Evolutionary conservation across 2,329 filamentous ascomycete species (phyloP).

Genomic region (Aspergillus felis): DNA sequence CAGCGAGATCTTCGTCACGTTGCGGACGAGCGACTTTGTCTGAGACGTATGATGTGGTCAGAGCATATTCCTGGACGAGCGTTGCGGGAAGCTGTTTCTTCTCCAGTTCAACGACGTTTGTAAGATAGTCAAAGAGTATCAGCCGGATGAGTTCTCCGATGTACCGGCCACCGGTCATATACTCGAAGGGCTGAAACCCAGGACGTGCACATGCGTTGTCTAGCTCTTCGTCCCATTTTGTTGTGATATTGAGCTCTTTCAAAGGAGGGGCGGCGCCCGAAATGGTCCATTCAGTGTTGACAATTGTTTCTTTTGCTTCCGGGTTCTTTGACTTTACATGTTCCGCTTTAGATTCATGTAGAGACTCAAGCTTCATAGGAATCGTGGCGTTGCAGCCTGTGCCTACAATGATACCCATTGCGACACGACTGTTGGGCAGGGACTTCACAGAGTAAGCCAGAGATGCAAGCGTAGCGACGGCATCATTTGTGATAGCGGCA

Average conservation of each 20-base stretch:
- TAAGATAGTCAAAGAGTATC: slow-evolving; percentile 64
- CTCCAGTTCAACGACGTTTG: slow-evolving; percentile 38
- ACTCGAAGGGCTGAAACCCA: slow-evolving; percentile 78
- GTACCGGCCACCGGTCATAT: slow-evolving; percentile 77
- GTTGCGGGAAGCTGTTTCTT: slow-evolving; percentile 49
- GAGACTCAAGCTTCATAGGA: slow-evolving; percentile 59
- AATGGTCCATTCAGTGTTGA: slow-evolving; percentile 84
- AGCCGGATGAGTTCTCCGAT: slow-evolving; percentile 72
- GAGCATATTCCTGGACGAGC: slow-evolving; percentile 56
- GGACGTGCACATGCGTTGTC: slow-evolving; percentile 65
- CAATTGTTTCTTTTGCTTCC: slow-evolving; percentile 62
- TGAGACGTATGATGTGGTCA: slow-evolving; percentile 70
- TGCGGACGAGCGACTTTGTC: slow-evolving; percentile 58
- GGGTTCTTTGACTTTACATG: slow-evolving; percentile 46
- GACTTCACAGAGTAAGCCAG: slow-evolving; percentile 69
- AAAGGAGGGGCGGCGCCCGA: slow-evolving; percentile 69
- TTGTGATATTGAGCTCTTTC: slow-evolving; percentile 57
- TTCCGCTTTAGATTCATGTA: slow-evolving; percentile 61
- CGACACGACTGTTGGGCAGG: slow-evolving; percentile 58
- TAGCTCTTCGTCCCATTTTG: slow-evolving; percentile 65
- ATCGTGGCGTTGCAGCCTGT: slow-evolving; percentile 81
- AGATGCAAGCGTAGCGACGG: slow-evolving; percentile 73
- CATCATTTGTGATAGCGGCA: slow-evolving; percentile 75
- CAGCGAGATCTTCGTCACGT: slow-evolving; percentile 48
- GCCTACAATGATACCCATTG: slow-evolving; percentile 77